Evolutionary conservation across 1,284 basidiomycete species (phyloP), one percentile per base, ranked within the genome.

Genomic region (Rhodofomes roseus): DNA sequence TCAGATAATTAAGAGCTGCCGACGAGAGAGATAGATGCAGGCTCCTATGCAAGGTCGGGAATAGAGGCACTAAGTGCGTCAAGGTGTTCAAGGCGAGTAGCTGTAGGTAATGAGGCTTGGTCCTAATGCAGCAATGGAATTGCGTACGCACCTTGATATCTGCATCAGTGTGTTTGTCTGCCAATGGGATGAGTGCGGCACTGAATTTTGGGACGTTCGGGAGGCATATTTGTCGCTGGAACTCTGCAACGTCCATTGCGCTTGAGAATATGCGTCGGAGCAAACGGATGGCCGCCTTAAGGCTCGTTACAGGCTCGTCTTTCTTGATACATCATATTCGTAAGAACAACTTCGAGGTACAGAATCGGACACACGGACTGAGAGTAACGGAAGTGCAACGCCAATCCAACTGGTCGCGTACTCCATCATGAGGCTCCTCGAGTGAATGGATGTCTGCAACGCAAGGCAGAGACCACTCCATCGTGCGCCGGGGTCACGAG

Each of bases 381-480:
- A 84, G 64, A 92, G 80, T 63, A 84, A 74, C 55, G 89, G 85
- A 62, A 92, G 72, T 8, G 81, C 81, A 23, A 81, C 76, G 54
- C 78, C 79, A 43, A 91, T 71, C 91, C 91, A 93, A 55, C 79
- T 78, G 65, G 87, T 84, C 2, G 89, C 87, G 65, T 75, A 82
- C 60, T 91, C 89, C 56, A 90, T 71, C 78, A 93, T 83, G 4
- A 86, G 63, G 20, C 71, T 68, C 66, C 76, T 82, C 4, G 87
- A 89, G 29, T 83, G 71, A 34, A 76, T 65, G 2, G 86, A 80
- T 7, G 86, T 87, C 65, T 82, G 82, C 64, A 85, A 75, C 2
- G 91, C 90, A 43, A 93, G 73, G 65, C 82, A 88, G 31, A 92
- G 76, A 16, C 89, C 91, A 23, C 86, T 84, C 90, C 90, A 93